Percentiles rank a stretch among this genome's conserved stretches.
Conservation (phyloP, 2,329 filamentous ascomycete species). For the Hypomyces perniciosus region DNA sequence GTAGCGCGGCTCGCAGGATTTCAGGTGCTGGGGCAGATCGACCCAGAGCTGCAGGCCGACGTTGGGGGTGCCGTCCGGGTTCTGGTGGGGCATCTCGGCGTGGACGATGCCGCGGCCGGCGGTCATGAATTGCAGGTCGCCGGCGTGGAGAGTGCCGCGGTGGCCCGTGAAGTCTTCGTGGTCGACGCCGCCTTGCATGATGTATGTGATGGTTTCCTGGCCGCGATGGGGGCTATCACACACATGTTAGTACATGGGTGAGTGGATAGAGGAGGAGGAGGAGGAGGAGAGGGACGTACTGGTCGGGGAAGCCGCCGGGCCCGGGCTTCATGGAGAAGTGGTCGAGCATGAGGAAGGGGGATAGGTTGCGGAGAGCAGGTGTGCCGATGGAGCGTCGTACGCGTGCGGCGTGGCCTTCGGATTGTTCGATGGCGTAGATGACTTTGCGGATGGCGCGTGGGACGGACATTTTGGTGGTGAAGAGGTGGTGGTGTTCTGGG, state of each 20-base stretch:
- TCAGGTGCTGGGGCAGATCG: conserved; percentile 74
- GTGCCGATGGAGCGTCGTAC: conserved; percentile 88
- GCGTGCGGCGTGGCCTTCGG: conserved; percentile 80
- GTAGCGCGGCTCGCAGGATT: conserved; percentile 86
- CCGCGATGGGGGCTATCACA: conserved; percentile 55
- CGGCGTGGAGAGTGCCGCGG: conserved; percentile 72
- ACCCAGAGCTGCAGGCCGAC: conserved; percentile 95
- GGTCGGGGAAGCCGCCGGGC: conserved; percentile 78
- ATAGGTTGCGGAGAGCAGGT: conserved; percentile 74
- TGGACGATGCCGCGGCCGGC: conserved; percentile 89
- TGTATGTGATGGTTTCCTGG: conserved; percentile 83
- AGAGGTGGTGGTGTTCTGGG: conserved; percentile 12
- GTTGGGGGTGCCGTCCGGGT: conserved; percentile 68
- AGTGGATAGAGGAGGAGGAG: background rate
- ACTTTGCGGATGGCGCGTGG: conserved; percentile 74
- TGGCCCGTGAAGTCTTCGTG: conserved; percentile 91
- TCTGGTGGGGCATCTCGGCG: conserved; percentile 86
- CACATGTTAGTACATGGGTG: background rate
- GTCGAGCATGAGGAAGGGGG: conserved; percentile 93
- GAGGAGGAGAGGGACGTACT: conserved; percentile 34
- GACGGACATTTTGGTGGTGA: conserved; percentile 51
- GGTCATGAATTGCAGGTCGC: conserved; percentile 98
- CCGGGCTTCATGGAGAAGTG: conserved; percentile 77
- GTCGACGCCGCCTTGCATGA: conserved; percentile 78
- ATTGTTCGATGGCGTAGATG: conserved; percentile 78